Evolutionary conservation across 1,139 yeast genomes (phyloP), one percentile per base, ranked within the genome.

Genomic region (Hemisphaericaspora xylanilytica): DNA sequence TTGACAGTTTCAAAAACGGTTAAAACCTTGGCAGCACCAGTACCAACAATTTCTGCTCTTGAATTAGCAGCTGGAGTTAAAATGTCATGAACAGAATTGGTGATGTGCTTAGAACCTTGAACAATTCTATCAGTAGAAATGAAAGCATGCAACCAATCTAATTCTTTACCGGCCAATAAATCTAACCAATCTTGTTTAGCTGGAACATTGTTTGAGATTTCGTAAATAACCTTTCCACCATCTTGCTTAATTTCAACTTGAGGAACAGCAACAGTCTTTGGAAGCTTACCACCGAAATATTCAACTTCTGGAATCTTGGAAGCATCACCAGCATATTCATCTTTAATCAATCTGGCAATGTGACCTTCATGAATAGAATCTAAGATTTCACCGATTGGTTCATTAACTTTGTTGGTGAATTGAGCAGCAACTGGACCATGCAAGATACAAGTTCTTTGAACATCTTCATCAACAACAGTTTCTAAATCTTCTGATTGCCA

Each of bases 361-460:
- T 90, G 97, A 45, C 96, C 96, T 35, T 89, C 81, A 57, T 94
- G 97, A 47, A 92, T 83, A 49, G 77, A 71, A 59, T 90, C 97
- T 71, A 92, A 70, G 52, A 92, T 89, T 36, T 84, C 86, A 65
- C 86, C 83, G 59, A 92, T 86, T 55, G 98, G 97, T 68, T 88
- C 96, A 59, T 92, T 81, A 44, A 86, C 94, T 60, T 77, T 75
- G 55, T 76, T 85, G 53, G 97, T 84, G 72, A 72, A 90, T 67
- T 84, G 90, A 54, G 96, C 97, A 53, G 98, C 95, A 55, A 94
- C 98, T 37, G 99, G 99, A 52, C 98, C 97, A 57, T 89, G 97
- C 56, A 92, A 78, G 52, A 92, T 89, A 84, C 98, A 94, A 16
- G 97, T 90, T 75, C 98, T 86, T 67, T 90, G 94, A 49, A 92